Base-by-base conservation (phyloP, 345 rosid genomes). In the Lepidium africanum region DNA sequence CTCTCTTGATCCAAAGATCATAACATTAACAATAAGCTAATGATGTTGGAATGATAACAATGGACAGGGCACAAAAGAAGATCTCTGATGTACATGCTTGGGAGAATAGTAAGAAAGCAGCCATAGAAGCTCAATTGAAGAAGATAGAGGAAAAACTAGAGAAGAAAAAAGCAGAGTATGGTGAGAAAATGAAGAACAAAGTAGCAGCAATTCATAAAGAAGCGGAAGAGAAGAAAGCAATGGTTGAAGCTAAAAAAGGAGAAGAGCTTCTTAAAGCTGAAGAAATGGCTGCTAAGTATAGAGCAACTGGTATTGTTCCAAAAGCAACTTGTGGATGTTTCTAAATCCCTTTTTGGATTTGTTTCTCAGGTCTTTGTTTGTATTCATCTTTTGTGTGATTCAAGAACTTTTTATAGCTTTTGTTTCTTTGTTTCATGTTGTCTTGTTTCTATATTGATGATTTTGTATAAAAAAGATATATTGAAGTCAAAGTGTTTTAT, bases 31-130 rank as follows among this genome's bases (percentile, higher is more conserved):
- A 9, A 21, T 50, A 36, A 35, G 36, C 50, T 73, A 46, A 37
- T 65, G 69, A 30, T 55, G 6, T 17, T 63, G 48, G 56, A 13
- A 53, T 38, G 32, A 14, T 47, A 48, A 25, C 1, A 52, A 45
- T 73, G 73, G 47, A 67, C 85, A 94, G 99, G 80, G 86, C 97
- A 41, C 89, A 89, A 80, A 94, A 89, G 78, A 87, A 87, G 78
- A 63, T 82, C 2, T 85, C 92, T 8, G 80, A 59, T 46, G 82
- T 91, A 60, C 49, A 63, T 56, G 85, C 99, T 19, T 85, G 97
- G 99, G 99, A 94, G 77, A 91, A 85, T 79, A 87, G 80, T 78
- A 85, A 86, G 83, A 91, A 85, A 63, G 96, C 96, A 47, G 79
- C 85, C 42, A 21, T 74, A 30, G 99, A 91, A 81, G 90, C 96